These are phyloP conservation scores for Adansonia rubrostipa DNA, from an alignment of 441 rosid genomes.

Conservation along the genomic window DNA sequence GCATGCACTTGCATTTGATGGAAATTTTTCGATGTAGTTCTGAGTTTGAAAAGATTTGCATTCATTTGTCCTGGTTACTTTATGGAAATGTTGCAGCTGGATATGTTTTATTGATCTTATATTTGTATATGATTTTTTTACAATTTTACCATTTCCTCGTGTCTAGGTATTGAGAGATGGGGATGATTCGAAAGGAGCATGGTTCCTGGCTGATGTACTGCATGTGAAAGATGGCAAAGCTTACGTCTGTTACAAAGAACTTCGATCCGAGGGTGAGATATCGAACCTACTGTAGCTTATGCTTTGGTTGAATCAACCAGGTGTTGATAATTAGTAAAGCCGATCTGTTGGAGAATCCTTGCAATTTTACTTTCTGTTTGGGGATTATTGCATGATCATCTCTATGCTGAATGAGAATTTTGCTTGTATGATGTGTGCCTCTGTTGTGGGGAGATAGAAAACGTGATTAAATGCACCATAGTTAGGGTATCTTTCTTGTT, in stretches of 20 bases:
- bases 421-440: conserved; percentile 9
- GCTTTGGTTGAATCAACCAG: conserved; percentile 23
- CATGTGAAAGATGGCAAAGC: conserved; percentile 80
- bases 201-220: conserved; percentile 84
- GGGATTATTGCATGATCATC: conserved; percentile 8
- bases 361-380: neutral
- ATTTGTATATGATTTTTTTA: conserved; percentile 10
- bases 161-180: conserved; percentile 84
- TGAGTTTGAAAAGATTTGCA: neutral
- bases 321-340: conserved; percentile 11
- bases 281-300: neutral
- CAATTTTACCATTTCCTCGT: conserved; percentile 18
- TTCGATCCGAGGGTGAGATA: conserved; percentile 63
- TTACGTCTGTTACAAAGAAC: conserved; percentile 70
- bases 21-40: neutral
- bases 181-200: conserved; percentile 65
- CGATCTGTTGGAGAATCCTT: conserved; percentile 17
- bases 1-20: neutral
- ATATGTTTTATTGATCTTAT: neutral
- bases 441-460: neutral
- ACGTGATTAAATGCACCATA: conserved; percentile 17
- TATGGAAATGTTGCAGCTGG: neutral
- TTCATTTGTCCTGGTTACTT: neutral
- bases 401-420: conserved; percentile 5
- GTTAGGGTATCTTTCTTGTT: neutral